Conservation (phyloP, 345 rosid genomes). For the Lepidium didymum region DNA sequence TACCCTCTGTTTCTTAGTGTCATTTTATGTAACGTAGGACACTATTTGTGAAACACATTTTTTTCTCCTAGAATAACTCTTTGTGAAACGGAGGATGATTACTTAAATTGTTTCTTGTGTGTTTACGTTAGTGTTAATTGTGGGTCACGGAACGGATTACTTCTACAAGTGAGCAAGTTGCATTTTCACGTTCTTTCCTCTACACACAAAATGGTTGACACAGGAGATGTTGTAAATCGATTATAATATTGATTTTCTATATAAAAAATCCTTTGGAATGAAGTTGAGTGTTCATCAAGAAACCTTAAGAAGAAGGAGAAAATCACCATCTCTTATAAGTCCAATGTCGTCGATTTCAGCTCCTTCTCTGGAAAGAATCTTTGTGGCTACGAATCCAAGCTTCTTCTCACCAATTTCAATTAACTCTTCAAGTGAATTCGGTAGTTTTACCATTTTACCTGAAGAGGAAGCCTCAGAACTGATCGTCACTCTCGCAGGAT, state of each 20-base stretch:
- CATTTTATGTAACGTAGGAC: too few relatives aligned
- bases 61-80: too few relatives aligned
- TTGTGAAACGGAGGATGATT: too few relatives aligned
- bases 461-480: constrained; percentile 42
- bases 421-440: constrained; percentile 52
- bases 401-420: constrained; percentile 45
- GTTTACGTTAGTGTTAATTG: neutral
- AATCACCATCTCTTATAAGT: constrained; percentile 74
- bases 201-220: neutral
- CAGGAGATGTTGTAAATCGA: neutral
- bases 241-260: neutral
- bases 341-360: constrained; percentile 73
- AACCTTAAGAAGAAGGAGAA: constrained; percentile 42
- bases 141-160: neutral
- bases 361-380: constrained; percentile 48
- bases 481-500: constrained; percentile 48
- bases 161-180: neutral
- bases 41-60: too few relatives aligned
- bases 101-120: neutral
- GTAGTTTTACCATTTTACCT: constrained; percentile 52
- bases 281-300: neutral
- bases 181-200: neutral
- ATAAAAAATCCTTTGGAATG: neutral
- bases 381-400: constrained; percentile 42
- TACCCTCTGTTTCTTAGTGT: too few relatives aligned